Base-by-base conservation (phyloP, 2,329 filamentous ascomycete genomes). In the Fusarium longipes region DNA sequence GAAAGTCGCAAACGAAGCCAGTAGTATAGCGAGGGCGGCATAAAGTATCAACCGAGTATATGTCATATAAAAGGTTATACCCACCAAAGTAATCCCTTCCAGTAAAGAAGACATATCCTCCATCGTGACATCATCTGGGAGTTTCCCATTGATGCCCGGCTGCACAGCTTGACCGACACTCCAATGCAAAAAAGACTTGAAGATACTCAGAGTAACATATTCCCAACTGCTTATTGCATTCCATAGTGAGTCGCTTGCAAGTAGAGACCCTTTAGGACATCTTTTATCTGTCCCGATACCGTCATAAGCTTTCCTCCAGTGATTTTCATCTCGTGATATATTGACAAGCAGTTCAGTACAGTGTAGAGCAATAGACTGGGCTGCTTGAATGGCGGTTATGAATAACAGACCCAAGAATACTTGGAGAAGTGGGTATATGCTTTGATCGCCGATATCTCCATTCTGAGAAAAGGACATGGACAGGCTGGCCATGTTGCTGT, bases 301-400 rank as follows among this genome's bases (percentile, higher is more conserved):
- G 6, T 8, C 9, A 8, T 47, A 47, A 15, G 44, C 44, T 7
- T 9, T n/a, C 30, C 30, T 25, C 44, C 44, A 47, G 6, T n/a
- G 5, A 15, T 6, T 47, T 17, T 47, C 44, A 18, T 47, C 44
- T 33, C 44, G 44, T 4, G 44, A 47, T 4, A 47, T 47, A 4
- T 47, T 47, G 3, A 35, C 44, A 33, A 47, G 44, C 5, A 47
- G 17, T 11, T 47, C 44, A 24, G 44, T 24, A 8, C 44, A 47
- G 6, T 47, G 44, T 10, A 47, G 17, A 35, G 44, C 30, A 18
- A 35, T 22, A 6, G 44, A 18, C 6, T 47, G 44, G 29, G 20
- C 9, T 35, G 29, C 30, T 47, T 47, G 44, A n/a, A 47, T 22
- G 0, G 44, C 44, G 12, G 18, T 18, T 9, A 47, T 24, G 20